Evolutionary conservation across 352 stramenopile species (phyloP), one percentile per base, ranked within the genome.

Genomic region (Phytophthora megakarya): DNA sequence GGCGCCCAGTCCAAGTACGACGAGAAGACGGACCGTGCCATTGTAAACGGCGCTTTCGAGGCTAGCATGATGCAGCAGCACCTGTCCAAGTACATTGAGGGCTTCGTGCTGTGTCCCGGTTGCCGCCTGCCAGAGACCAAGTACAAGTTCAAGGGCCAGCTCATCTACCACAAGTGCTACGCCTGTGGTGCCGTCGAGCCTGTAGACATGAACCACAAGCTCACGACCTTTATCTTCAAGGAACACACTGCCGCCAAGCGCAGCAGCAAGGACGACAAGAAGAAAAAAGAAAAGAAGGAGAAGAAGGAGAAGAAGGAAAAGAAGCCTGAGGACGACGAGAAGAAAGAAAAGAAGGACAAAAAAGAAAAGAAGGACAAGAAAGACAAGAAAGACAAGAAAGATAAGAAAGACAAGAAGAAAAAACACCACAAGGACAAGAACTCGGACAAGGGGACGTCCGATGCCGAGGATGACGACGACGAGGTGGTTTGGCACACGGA

Each of bases 191-290:
- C 89, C 8, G 98, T 98, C 22, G 94, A 99, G 61, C 91, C 95
- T 38, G 93, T 98, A 22, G 97, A 99, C 81, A 98, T 99, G 96
- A 97, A 89, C 64, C 96, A 99, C 81, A 99, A 99, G 81, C 86
- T 99, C 64, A 97, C 86, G 65, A 99, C 95, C 3, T 99, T 97
- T 63, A 99, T 99, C 70, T 73, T 99, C 28, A 97, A 97, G 62
- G 85, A 98, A 69, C 86, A 98, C 78, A 98, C 97, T 56, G 95
- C 96, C 42, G 76, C 70, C 13, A 98, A 98, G 65, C 92, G 95
- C 51, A 81, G 64, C 49, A 82, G 73, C 66, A 93, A 95, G 64
- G 82, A 88, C 45, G 81, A 88, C 53, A 94, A 97, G 45, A 89
- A 97, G 64, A 80, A 92, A 56, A 80, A 81, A 42, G 93, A 96